Evolutionary conservation across 345 rosid species (phyloP), one percentile per base, ranked within the genome.

Genomic region (Eucalyptus polybractea): DNA sequence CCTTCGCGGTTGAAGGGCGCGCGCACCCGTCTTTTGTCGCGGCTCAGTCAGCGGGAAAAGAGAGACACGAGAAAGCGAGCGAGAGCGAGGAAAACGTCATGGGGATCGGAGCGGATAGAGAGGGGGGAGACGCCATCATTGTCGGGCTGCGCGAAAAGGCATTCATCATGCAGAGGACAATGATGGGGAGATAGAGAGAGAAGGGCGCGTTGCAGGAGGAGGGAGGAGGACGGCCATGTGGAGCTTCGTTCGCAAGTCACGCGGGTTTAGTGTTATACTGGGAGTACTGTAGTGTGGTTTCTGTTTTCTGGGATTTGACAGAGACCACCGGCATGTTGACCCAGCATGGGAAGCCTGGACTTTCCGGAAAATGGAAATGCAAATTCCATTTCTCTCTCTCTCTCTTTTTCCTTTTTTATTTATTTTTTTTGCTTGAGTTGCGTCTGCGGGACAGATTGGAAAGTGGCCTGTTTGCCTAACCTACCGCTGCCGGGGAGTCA

Each of bases 331-430:
- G 45, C 80, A 8, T 19, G 83, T 76, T 37, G 83, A 76, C 47
- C 47, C 27, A 19, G 45, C 27, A 31, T 53, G 10, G 22, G 0
- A 69, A 3, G 8, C 6, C 14, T 10, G 14, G 14, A 11, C 24
- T 76, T 21, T 37, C 2, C 15, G 27, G 24, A 37, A 72, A 19
- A 37, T 37, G 24, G 83, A 76, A 76, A 33, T 10, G 27, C 27
- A 13, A 29, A 62, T 62, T 62, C 15, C 8, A 76, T 19, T 37
- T 53, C 22, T 17, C 54, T 50, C 53, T 6, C 8, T 29, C 3
- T 69, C 14, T 12, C 16, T 13, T 2, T 50, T 1, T 49, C 13
- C 3, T 1, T 7, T 69, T 3, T 0, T 8, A 44, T 69, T 2
- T 45, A 9, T 44, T 44, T 49, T 11, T n/a, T 49, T 49, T 12